These are phyloP conservation scores for Melampsora larici-populina DNA, from an alignment of 1,284 basidiomycete species.

Conservation along the genomic window DNA sequence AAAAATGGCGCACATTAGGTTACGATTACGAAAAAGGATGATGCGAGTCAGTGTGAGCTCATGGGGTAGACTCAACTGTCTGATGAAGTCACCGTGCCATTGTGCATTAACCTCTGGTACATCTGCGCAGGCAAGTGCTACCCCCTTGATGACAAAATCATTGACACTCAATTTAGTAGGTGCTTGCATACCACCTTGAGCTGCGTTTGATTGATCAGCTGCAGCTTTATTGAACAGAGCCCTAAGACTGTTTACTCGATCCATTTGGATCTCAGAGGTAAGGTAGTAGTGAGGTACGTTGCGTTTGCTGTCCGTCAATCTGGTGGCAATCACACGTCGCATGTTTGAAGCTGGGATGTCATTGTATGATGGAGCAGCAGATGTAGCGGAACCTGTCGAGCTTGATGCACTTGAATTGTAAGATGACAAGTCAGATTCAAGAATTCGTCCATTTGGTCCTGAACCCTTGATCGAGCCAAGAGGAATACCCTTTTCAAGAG, in stretches of 20 bases:
- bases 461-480: constrained; percentile 86
- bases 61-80: constrained; percentile 66
- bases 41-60: background rate
- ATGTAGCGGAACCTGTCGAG: constrained; percentile 51
- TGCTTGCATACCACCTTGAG: constrained; percentile 64
- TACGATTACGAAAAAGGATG: background rate
- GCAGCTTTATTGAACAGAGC: constrained; percentile 87
- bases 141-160: constrained; percentile 97
- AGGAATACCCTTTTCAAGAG: constrained; percentile 89
- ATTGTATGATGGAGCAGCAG: constrained; percentile 66
- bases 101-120: constrained; percentile 98
- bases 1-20: background rate
- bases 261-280: constrained; percentile 94
- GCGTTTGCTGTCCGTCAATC: constrained; percentile 88
- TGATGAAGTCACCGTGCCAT: constrained; percentile 92
- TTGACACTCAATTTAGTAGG: constrained; percentile 84
- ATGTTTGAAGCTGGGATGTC: constrained; percentile 93
- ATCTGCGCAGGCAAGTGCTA: constrained; percentile 81
- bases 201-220: constrained; percentile 56
- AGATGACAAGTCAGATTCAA: constrained; percentile 79
- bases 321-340: constrained; percentile 85
- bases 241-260: constrained; percentile 87
- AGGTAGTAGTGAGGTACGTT: constrained; percentile 97
- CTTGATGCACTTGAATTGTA: constrained; percentile 56
- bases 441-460: constrained; percentile 88